Evolutionary conservation across 1,284 basidiomycete genomes (phyloP), one percentile per base, ranked within the genome.

Genomic region (Ustilago vetiveriae): DNA sequence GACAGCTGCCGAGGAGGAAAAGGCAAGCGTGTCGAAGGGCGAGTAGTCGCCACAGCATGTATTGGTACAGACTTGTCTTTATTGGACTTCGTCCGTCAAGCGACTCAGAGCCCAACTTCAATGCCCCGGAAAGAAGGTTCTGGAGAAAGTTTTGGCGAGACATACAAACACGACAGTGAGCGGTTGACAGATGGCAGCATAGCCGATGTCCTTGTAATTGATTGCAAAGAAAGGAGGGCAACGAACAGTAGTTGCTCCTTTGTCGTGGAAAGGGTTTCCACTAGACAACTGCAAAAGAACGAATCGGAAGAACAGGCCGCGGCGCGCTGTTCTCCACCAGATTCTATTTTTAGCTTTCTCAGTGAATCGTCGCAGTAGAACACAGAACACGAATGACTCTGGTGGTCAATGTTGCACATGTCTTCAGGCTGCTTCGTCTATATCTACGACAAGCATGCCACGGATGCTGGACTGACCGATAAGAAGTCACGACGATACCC

Each of bases 341-440:
- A 14, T 30, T 8, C 43, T 58, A 58, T 58, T 59, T 59, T 59
- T 52, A 50, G 46, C 35, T 35, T 29, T 29, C 38, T 7, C 1
- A 10, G 17, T 6, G 30, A 10, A 19, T 11, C 36, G 46, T 26
- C n/a, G n/a, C n/a, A n/a, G n/a, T n/a, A n/a, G n/a, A n/a, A n/a
- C n/a, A n/a, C n/a, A n/a, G n/a, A n/a, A n/a, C n/a, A n/a, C n/a
- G n/a, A n/a, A n/a, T 30, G 29, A 30, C 29, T 30, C 29, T 30
- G 29, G n/a, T n/a, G n/a, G n/a, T n/a, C n/a, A n/a, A n/a, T n/a
- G n/a, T n/a, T n/a, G n/a, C n/a, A n/a, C n/a, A n/a, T n/a, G n/a
- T n/a, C n/a, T n/a, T n/a, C n/a, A n/a, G n/a, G n/a, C n/a, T n/a
- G n/a, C n/a, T n/a, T n/a, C n/a, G n/a, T n/a, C n/a, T n/a, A n/a